These are phyloP conservation scores for Gossypium raimondii DNA, from an alignment of 345 rosid genomes.

Conservation along the genomic window DNA sequence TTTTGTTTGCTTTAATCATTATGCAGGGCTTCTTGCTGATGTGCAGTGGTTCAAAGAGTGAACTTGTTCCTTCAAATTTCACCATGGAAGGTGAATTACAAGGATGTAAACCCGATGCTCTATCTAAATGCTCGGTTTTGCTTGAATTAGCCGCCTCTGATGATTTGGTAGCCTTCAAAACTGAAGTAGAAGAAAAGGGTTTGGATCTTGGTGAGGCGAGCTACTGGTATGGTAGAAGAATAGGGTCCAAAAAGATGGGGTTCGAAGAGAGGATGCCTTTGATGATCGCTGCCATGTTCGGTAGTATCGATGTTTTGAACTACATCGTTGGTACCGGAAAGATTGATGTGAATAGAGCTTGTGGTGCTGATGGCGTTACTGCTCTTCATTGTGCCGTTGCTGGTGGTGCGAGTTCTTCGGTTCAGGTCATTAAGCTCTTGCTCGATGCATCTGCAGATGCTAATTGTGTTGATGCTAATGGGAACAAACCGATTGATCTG, in stretches of 20 bases:
- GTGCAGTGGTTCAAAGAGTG: slow-evolving; percentile 50
- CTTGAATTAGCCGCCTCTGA: slow-evolving; percentile 78
- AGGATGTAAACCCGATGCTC: slow-evolving; percentile 27
- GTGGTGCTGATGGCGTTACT: slow-evolving; percentile 68
- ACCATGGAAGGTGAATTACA: slow-evolving; percentile 44
- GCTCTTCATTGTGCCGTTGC: slow-evolving; percentile 95
- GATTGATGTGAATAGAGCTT: slow-evolving; percentile 57
- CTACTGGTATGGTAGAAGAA: slow-evolving; percentile 73
- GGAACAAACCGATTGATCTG: slow-evolving; percentile 66
- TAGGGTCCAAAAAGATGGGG: slow-evolving; percentile 81
- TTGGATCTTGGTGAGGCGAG: slow-evolving; percentile 46
- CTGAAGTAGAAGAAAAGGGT: slow-evolving; percentile 46
- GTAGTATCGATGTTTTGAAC: slow-evolving; percentile 54
- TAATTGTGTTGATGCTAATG: slow-evolving; percentile 49
- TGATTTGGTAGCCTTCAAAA: slow-evolving; percentile 51
- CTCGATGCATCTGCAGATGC: slow-evolving; percentile 65
- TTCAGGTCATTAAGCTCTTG: slow-evolving; percentile 59
- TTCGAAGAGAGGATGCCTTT: slow-evolving; percentile 79
- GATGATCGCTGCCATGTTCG: slow-evolving; percentile 80
- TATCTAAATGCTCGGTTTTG: slow-evolving; percentile 39
- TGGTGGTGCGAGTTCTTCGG: slow-evolving; percentile 50
- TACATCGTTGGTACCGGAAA: slow-evolving; percentile 49
- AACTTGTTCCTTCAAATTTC: slow-evolving; percentile 28
- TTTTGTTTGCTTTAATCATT: slow-evolving; percentile 17
- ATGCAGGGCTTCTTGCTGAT: slow-evolving; percentile 47